Conservation (phyloP, 2,329 filamentous ascomycete genomes). For the Fusarium luffae region DNA sequence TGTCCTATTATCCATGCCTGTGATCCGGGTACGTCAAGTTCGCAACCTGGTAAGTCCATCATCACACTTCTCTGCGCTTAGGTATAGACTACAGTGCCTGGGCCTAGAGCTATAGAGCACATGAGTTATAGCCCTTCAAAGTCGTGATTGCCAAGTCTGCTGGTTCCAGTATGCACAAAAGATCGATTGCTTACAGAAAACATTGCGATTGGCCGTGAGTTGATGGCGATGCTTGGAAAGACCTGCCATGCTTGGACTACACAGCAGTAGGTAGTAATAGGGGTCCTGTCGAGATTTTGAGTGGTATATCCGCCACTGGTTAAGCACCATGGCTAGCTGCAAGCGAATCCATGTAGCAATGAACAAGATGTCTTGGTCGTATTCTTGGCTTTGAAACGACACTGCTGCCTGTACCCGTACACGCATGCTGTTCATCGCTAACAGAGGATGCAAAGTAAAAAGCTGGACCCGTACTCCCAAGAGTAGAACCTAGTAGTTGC, state of each 20-base stretch:
- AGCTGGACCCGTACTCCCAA: neutral
- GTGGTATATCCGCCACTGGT: neutral
- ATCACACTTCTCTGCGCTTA: neutral
- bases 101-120: neutral
- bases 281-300: neutral
- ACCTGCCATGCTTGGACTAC: neutral
- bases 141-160: neutral
- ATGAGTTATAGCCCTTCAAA: constrained; percentile 9
- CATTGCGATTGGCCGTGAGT: constrained; percentile 6
- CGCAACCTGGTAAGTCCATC: constrained; percentile 4
- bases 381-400: constrained; percentile 1
- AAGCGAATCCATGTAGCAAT: neutral
- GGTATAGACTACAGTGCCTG: neutral
- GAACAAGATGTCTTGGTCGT: neutral
- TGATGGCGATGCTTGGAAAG: neutral
- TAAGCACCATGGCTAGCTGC: neutral
- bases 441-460: constrained; percentile 15
- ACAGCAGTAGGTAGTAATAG: neutral
- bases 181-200: neutral
- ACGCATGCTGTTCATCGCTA: constrained; percentile 17
- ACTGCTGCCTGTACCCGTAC: neutral
- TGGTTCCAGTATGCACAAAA: constrained; percentile 2
- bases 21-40: neutral
- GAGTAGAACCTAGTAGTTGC: constrained; percentile 2
- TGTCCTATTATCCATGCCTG: neutral